Conservation (phyloP, 2,329 filamentous ascomycete species). For the Septoria petroselini region DNA sequence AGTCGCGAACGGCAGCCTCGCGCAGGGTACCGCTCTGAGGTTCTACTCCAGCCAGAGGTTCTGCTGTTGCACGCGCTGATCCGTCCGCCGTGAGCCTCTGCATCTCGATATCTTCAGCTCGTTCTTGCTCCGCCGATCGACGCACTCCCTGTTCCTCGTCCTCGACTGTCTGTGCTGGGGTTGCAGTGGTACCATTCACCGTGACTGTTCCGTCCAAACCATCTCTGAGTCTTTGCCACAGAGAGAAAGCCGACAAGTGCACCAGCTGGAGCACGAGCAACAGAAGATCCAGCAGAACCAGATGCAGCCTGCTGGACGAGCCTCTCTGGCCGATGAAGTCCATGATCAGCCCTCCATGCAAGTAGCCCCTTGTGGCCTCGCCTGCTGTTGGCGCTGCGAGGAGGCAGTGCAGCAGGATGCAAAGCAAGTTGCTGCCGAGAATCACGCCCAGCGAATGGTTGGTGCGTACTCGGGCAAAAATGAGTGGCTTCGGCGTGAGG, state of each 20-base stretch:
- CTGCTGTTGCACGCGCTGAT: constrained; percentile 8
- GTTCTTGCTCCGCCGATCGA: constrained; percentile 38
- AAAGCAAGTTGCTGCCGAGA: constrained; percentile 54
- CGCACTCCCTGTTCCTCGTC: constrained; percentile 58
- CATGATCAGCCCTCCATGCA: constrained; percentile 61
- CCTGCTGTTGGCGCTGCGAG: constrained; percentile 44
- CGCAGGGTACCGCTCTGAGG: constrained; percentile 5
- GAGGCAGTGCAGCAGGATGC: constrained; percentile 53
- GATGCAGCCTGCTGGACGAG: constrained; percentile 52
- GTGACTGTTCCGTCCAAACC: constrained; percentile 15
- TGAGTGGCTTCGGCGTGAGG: constrained; percentile 57
- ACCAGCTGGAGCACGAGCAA: constrained; percentile 56
- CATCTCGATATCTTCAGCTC: constrained; percentile 43
- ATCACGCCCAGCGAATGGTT: constrained; percentile 56
- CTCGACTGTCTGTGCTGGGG: constrained; percentile 53
- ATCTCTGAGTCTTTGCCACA: constrained; percentile 50
- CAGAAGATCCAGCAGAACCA: constrained; percentile 54
- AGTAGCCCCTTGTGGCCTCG: constrained; percentile 52
- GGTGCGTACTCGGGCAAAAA: constrained; percentile 47
- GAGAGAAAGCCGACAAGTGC: constrained; percentile 54
- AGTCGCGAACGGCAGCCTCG: constrained; percentile 9
- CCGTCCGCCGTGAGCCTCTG: constrained; percentile 35
- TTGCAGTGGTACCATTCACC: constrained; percentile 16
- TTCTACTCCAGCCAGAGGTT: constrained; percentile 19
- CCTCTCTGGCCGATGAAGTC: constrained; percentile 63